Evolutionary conservation across 106 monocot species (phyloP).

Genomic region (Cymbidium sinense): DNA sequence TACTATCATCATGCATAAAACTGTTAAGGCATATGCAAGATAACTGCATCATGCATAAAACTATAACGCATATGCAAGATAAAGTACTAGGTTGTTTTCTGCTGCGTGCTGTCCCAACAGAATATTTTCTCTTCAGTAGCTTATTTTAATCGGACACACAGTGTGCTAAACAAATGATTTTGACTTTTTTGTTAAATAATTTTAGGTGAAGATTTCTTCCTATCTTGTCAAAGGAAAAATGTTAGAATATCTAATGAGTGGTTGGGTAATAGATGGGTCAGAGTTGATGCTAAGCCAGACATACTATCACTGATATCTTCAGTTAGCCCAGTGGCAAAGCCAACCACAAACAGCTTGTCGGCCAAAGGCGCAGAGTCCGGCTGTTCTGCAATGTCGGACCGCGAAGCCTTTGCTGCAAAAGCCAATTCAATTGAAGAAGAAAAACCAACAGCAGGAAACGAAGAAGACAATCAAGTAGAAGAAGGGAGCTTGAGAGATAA

Average conservation of each 20-base stretch:
- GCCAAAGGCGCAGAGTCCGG: constrained; percentile 27
- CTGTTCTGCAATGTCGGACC: constrained; percentile 13
- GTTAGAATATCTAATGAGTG: constrained; percentile 78
- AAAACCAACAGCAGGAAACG: constrained; percentile 3
- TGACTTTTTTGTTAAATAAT: neutral
- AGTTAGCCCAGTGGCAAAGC: constrained; percentile 23
- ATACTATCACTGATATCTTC: constrained; percentile 35
- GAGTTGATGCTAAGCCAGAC: constrained; percentile 52
- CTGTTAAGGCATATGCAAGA: too few species aligned
- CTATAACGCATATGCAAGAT: neutral
- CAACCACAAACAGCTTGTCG: constrained; percentile 14
- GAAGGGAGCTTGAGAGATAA: neutral
- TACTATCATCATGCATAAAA: neutral
- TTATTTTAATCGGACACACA: neutral
- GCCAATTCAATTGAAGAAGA: constrained; percentile 8
- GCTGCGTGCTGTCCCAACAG: neutral
- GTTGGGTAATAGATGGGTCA: constrained; percentile 56
- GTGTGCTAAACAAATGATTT: neutral
- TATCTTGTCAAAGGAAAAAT: constrained; percentile 35
- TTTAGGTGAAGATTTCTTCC: constrained; percentile 64
- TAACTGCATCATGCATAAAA: too few species aligned
- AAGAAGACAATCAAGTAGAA: constrained; percentile 9
- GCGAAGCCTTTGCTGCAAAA: constrained; percentile 3
- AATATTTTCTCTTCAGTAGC: neutral
- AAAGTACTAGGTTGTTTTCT: neutral